A percentile compares a stretch with the other conserved stretches of the same genome.
Conservation (phyloP, 2,329 filamentous ascomycete genomes). For the Nothopassalora personata region DNA sequence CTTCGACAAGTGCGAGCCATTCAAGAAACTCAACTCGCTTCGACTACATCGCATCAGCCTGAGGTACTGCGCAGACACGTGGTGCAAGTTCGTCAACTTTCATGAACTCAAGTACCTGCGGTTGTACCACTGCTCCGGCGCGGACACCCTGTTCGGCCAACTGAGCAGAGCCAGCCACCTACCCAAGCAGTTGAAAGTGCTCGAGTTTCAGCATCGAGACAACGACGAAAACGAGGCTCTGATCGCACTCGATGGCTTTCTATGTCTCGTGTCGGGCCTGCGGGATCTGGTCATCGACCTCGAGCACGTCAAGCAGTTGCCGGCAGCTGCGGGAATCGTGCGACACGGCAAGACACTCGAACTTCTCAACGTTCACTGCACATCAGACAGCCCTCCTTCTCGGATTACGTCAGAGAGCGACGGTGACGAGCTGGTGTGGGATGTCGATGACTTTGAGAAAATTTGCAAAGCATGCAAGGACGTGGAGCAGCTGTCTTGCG, state of each 20-base stretch:
- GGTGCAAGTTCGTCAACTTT: conserved; percentile 45
- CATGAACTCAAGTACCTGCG: conserved; percentile 39
- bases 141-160: conserved; percentile 44
- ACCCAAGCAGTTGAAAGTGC: conserved; percentile 40
- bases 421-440: conserved; percentile 43
- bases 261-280: conserved; percentile 44
- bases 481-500: conserved; percentile 44
- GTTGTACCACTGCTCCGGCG: conserved; percentile 42
- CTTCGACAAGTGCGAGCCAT: conserved; percentile 43
- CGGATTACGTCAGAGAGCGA: conserved; percentile 18
- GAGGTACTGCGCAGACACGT: conserved; percentile 45
- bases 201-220: conserved; percentile 46
- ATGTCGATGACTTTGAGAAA: conserved; percentile 40
- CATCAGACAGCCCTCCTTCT: conserved; percentile 11
- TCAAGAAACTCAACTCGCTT: conserved; percentile 40
- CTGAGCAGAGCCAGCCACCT: conserved; percentile 42
- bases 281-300: conserved; percentile 42
- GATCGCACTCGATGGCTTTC: conserved; percentile 43
- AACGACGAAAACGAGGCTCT: conserved; percentile 45
- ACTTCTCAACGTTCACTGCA: conserved; percentile 42
- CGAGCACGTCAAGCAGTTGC: conserved; percentile 38
- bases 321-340: conserved; percentile 39
- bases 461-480: conserved; percentile 42
- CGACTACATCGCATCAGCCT: conserved; percentile 43
- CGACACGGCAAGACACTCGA: conserved; percentile 44